phyloP scores from a whole-genome alignment of 352 stramenopile genomes.

The Pythium utonaiense region DNA sequence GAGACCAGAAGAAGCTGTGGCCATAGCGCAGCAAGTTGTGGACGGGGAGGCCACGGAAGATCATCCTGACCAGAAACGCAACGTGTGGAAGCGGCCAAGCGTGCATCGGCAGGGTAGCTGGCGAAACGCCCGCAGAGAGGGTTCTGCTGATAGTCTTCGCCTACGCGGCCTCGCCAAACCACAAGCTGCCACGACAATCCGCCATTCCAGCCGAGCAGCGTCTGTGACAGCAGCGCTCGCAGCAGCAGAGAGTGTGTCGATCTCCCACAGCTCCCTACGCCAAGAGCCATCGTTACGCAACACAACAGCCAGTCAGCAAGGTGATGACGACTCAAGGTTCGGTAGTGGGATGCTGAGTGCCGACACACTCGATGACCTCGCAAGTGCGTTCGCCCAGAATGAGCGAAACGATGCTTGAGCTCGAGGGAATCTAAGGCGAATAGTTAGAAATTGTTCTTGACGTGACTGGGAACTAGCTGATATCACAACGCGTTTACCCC shows the following conservation, averaged over 20 bases:
- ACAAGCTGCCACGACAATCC: slow-evolving; percentile 2
- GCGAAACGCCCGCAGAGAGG: slow-evolving; percentile 42
- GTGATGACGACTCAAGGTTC: background rate
- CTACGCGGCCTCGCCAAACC: slow-evolving; percentile 33
- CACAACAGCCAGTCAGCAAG: background rate
- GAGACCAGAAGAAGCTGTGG: background rate
- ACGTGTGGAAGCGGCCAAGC: slow-evolving; percentile 28
- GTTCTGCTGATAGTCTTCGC: slow-evolving; percentile 32
- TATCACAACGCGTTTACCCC: too few relatives aligned
- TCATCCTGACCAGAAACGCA: slow-evolving; percentile 31
- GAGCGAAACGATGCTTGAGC: slow-evolving; percentile 14
- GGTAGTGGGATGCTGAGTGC: slow-evolving; percentile 15
- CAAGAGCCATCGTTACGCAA: slow-evolving; percentile 24
- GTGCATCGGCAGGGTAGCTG: slow-evolving; percentile 43
- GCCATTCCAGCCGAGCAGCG: slow-evolving; percentile 28
- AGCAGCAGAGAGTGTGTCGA: slow-evolving; percentile 21
- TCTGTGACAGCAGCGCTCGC: slow-evolving; percentile 27
- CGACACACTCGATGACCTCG: slow-evolving; percentile 25
- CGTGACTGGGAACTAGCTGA: too few relatives aligned
- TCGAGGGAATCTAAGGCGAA: background rate
- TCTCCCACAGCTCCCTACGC: slow-evolving; percentile 25
- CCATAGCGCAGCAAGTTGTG: slow-evolving; percentile 1
- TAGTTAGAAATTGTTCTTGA: background rate
- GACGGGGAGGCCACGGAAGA: slow-evolving; percentile 29
- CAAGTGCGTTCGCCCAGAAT: slow-evolving; percentile 19